A percentile compares a stretch with the other conserved stretches of the same genome.
Evolutionary conservation across 345 rosid species (phyloP).

Genomic region (Lepidium africanum): DNA sequence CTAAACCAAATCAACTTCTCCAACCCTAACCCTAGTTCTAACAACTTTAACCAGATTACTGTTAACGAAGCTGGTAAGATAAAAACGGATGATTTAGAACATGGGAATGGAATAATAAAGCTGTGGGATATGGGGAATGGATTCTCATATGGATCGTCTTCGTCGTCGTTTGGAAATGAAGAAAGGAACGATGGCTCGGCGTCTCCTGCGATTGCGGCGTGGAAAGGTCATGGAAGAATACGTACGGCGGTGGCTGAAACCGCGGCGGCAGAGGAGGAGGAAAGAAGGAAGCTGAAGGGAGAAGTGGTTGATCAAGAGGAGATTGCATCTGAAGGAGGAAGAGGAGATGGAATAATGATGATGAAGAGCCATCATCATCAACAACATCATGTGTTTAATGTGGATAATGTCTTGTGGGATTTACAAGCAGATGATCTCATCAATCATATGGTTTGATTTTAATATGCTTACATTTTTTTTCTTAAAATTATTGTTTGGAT

Average conservation of each 20-base stretch:
- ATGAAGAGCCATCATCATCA: constrained; percentile 22
- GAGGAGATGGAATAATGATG: constrained; percentile 38
- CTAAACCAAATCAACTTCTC: constrained; percentile 48
- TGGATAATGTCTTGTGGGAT: constrained; percentile 82
- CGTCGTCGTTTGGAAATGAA: constrained; percentile 29
- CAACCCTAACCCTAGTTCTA: constrained; percentile 25
- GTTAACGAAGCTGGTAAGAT: constrained; percentile 54
- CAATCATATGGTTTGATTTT: constrained; percentile 46
- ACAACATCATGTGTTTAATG: constrained; percentile 45
- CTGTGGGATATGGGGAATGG: constrained; percentile 31
- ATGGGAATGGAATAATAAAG: constrained; percentile 25
- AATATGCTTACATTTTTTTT: background rate
- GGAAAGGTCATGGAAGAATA: constrained; percentile 29
- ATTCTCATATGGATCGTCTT: constrained; percentile 28
- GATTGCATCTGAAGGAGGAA: constrained; percentile 40
- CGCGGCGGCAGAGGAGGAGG: constrained; percentile 18
- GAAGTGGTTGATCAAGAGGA: constrained; percentile 58
- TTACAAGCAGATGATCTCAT: constrained; percentile 67
- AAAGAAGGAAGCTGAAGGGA: constrained; percentile 34
- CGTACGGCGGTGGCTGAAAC: constrained; percentile 25
- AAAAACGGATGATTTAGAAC: constrained; percentile 32
- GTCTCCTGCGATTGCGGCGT: constrained; percentile 24
- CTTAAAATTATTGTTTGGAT: background rate
- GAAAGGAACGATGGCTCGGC: constrained; percentile 26
- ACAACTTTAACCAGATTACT: constrained; percentile 32